Conservation (phyloP, 495 filamentous ascomycete genomes). For the Penicillium paxilli region DNA sequence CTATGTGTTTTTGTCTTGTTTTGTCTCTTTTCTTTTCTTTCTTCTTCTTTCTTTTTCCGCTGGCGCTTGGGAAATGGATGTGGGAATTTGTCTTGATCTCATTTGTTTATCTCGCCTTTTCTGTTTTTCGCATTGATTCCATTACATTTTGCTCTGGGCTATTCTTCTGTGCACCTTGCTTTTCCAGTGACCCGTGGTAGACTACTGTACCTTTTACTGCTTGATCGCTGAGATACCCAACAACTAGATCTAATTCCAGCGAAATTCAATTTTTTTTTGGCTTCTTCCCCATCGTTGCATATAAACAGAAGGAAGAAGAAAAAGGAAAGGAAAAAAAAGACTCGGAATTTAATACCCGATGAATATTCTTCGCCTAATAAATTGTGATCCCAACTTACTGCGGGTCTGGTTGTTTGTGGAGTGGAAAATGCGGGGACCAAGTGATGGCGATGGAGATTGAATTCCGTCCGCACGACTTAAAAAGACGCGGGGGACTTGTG, state of each 20-base stretch:
- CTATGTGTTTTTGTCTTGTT: not conserved
- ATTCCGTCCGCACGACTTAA: slow-evolving; percentile 21
- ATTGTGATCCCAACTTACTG: slow-evolving; percentile 15
- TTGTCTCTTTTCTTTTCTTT: slow-evolving; percentile 3
- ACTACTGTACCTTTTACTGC: slow-evolving; percentile 31
- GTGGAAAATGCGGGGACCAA: slow-evolving; percentile 15
- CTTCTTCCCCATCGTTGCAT: too few species aligned
- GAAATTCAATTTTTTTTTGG: not conserved
- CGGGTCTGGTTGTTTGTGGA: slow-evolving; percentile 10
- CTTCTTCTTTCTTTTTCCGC: not conserved
- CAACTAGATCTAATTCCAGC: slow-evolving; percentile 18
- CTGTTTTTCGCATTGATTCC: not conserved
- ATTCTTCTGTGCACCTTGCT: slow-evolving; percentile 8
- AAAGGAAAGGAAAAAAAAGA: too few species aligned
- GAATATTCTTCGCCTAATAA: not conserved
- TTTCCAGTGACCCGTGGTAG: slow-evolving; percentile 25
- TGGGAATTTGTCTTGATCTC: slow-evolving; percentile 1
- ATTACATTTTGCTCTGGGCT: not conserved
- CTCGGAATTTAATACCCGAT: slow-evolving; percentile 1
- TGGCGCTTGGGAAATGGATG: slow-evolving; percentile 17
- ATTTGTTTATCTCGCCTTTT: not conserved
- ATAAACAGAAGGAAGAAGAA: too few species aligned
- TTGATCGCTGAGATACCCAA: slow-evolving; percentile 33
- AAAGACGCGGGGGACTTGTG: too few species aligned
- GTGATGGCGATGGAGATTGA: slow-evolving; percentile 20